A percentile compares a stretch with the other conserved stretches of the same genome.
These are phyloP conservation scores for Lactifluus pinguis DNA, from an alignment of 768 basidiomycete genomes.

Conservation along the genomic window DNA sequence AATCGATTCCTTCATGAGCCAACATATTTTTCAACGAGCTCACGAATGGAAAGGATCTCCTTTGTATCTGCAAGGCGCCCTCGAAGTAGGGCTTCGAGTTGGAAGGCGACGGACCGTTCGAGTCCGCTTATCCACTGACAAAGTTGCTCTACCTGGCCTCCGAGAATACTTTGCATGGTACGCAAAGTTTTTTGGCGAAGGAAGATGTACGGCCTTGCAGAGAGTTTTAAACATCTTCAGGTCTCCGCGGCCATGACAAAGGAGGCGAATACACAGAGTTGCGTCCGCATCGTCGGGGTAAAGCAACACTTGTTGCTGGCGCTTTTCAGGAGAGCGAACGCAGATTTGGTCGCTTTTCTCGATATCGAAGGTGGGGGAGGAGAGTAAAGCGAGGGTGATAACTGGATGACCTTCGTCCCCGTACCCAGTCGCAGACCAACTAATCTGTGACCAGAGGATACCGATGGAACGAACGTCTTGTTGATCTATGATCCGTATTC, in stretches of 20 bases:
- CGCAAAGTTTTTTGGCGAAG: constrained; percentile 23
- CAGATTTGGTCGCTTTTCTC: neutral
- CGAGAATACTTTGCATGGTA: constrained; percentile 35
- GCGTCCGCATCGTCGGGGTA: constrained; percentile 22
- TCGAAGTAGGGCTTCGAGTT: constrained; percentile 38
- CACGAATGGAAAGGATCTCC: constrained; percentile 41
- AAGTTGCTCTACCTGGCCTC: constrained; percentile 25
- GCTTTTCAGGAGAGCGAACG: constrained; percentile 21
- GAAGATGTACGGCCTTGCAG: constrained; percentile 31
- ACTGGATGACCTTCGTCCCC: constrained; percentile 22
- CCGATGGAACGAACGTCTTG: constrained; percentile 29
- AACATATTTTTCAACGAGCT: constrained; percentile 27
- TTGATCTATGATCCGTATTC: constrained; percentile 28
- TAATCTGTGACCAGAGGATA: constrained; percentile 38
- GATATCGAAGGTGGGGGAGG: constrained; percentile 34
- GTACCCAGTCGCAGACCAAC: constrained; percentile 29
- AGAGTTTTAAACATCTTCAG: constrained; percentile 33
- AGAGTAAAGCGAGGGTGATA: constrained; percentile 37
- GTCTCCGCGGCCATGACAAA: constrained; percentile 31
- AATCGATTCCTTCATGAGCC: constrained; percentile 25
- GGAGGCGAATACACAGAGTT: constrained; percentile 43
- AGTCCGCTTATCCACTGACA: constrained; percentile 29
- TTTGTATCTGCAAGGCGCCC: constrained; percentile 37
- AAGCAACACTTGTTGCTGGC: constrained; percentile 31
- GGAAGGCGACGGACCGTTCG: constrained; percentile 49